Percentiles rank a stretch among this genome's conserved stretches.
Evolutionary conservation across 768 basidiomycete genomes (phyloP).

Genomic region (Kwoniella shandongensis): DNA sequence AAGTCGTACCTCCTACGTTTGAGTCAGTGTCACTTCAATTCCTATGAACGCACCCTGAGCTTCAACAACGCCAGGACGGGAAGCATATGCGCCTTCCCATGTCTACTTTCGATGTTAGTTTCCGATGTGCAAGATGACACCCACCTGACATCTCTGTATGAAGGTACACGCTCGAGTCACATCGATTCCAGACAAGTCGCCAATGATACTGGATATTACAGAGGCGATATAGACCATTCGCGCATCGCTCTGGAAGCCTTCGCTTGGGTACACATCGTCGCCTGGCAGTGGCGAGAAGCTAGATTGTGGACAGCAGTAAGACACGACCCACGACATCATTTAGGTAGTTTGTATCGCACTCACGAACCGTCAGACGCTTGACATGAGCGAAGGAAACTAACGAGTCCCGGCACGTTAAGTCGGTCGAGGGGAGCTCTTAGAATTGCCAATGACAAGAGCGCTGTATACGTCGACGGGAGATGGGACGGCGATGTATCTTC

Average conservation of each 20-base stretch:
- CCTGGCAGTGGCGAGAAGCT: conserved; percentile 52
- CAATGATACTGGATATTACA: conserved; percentile 72
- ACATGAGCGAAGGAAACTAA: conserved; percentile 67
- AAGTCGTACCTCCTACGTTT: conserved; percentile 80
- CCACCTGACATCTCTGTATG: conserved; percentile 70
- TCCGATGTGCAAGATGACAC: conserved; percentile 30
- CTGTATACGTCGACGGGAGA: conserved; percentile 91
- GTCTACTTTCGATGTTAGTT: conserved; percentile 58
- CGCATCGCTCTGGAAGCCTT: conserved; percentile 64
- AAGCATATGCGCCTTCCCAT: conserved; percentile 91
- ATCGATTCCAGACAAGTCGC: conserved; percentile 73
- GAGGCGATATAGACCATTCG: conserved; percentile 85
- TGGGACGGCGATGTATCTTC: conserved; percentile 61
- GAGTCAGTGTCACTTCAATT: not conserved
- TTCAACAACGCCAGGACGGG: conserved; percentile 70
- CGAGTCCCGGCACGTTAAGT: conserved; percentile 69
- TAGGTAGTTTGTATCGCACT: conserved; percentile 21
- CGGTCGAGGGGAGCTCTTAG: conserved; percentile 78
- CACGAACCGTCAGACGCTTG: conserved; percentile 84
- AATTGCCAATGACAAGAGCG: conserved; percentile 76
- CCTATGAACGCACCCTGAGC: conserved; percentile 65
- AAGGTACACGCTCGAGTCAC: conserved; percentile 64
- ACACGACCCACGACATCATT: not conserved
- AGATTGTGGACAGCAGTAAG: not conserved
- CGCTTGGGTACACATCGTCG: conserved; percentile 40